Evolutionary conservation across 257 asterid species (phyloP).

Genomic region (Thymus quinquecostatus): DNA sequence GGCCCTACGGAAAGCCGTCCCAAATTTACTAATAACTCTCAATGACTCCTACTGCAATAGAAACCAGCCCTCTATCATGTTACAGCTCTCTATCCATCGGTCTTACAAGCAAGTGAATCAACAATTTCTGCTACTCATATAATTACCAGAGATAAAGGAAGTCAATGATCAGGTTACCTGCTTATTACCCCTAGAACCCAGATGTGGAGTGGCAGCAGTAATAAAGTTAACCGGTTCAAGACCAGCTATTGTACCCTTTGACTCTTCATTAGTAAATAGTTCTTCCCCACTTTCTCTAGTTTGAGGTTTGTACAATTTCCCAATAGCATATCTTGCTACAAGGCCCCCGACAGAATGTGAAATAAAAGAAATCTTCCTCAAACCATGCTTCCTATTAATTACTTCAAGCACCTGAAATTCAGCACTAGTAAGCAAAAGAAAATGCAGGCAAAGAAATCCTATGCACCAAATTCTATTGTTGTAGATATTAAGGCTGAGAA

Average conservation of each 20-base stretch:
- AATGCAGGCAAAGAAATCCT: slow-evolving; percentile 19
- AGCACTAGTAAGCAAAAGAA: slow-evolving; percentile 31
- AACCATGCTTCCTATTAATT: slow-evolving; percentile 59
- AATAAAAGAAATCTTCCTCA: slow-evolving; percentile 84
- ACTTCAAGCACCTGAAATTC: slow-evolving; percentile 75
- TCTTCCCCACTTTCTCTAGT: slow-evolving; percentile 44
- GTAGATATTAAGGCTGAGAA: slow-evolving; percentile 25
- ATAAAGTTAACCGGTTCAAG: slow-evolving; percentile 84
- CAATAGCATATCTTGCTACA: slow-evolving; percentile 95
- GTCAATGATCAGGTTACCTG: slow-evolving; percentile 58
- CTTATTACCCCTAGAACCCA: slow-evolving; percentile 96
- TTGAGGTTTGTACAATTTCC: slow-evolving; percentile 71
- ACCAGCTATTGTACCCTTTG: slow-evolving; percentile 78
- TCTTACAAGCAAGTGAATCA: slow-evolving; percentile 1
- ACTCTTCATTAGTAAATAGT: slow-evolving; percentile 48
- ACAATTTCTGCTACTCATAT: slow-evolving; percentile 14
- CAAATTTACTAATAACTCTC: too few species aligned
- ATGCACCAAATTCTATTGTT: neutral
- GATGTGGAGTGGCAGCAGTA: slow-evolving; percentile 98
- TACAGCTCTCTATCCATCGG: neutral
- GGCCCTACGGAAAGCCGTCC: too few species aligned
- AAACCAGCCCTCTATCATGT: too few species aligned
- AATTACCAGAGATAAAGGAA: slow-evolving; percentile 10
- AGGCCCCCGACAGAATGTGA: slow-evolving; percentile 99
- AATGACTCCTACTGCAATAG: too few species aligned